phyloP scores from a whole-genome alignment of 169 alveolate species.

The Plasmodium reichenowi region DNA sequence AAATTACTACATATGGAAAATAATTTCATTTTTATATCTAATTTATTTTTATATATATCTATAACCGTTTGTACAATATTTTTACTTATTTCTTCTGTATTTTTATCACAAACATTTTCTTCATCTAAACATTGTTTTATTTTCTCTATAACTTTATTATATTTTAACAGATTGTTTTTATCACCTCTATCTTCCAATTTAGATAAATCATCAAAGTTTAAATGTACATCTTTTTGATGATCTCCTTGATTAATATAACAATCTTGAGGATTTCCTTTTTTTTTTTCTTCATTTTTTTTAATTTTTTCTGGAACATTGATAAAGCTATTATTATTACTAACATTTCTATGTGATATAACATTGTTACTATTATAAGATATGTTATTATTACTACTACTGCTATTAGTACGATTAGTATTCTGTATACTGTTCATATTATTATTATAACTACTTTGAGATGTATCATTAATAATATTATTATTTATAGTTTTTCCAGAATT shows the following conservation, averaged over 20 bases:
- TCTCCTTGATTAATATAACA: background rate
- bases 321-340: background rate
- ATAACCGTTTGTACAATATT: constrained; percentile 56
- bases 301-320: background rate
- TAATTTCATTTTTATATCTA: constrained; percentile 57
- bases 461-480: background rate
- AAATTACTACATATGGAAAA: constrained; percentile 59
- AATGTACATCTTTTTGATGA: background rate
- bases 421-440: background rate
- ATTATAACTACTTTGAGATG: background rate
- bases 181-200: background rate
- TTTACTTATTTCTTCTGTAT: constrained; percentile 33
- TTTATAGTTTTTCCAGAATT: background rate
- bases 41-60: constrained; percentile 25
- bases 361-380: background rate
- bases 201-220: no score
- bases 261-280: constrained; percentile 1
- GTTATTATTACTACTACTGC: background rate
- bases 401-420: no score
- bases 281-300: constrained; percentile 10
- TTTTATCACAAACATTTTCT: constrained; percentile 14
- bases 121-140: constrained; percentile 49
- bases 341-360: background rate
- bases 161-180: constrained; percentile 26
- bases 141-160: constrained; percentile 42